phyloP scores from a whole-genome alignment of 768 basidiomycete species.

The Rhizopogon vesiculosus region DNA sequence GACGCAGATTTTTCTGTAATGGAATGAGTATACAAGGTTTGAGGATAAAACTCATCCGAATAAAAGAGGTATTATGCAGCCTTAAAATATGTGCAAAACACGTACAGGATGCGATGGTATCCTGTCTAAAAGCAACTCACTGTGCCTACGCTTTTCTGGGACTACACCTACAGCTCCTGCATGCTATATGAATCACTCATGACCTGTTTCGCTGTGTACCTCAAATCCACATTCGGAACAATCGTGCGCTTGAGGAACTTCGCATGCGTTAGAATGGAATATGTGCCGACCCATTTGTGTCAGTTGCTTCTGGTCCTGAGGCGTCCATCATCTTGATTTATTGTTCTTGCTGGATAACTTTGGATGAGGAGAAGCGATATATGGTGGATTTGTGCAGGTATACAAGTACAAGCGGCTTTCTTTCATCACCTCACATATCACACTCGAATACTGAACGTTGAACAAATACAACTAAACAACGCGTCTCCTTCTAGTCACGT shows the following conservation, averaged over 20 bases:
- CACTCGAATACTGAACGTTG: conserved; percentile 17
- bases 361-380: background rate
- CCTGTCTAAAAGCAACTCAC: conserved; percentile 26
- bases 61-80: too few relatives aligned
- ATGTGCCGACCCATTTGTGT: conserved; percentile 76
- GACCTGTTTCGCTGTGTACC: conserved; percentile 63
- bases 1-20: conserved; percentile 31
- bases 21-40: background rate
- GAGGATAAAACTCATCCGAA: background rate
- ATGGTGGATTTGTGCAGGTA: background rate
- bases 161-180: conserved; percentile 22
- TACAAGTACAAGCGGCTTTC: conserved; percentile 19
- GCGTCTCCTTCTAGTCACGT: conserved; percentile 13
- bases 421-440: background rate
- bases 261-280: conserved; percentile 56
- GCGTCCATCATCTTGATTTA: conserved; percentile 17
- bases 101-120: too few relatives aligned
- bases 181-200: conserved; percentile 64
- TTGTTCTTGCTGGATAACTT: background rate
- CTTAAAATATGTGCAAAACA: too few relatives aligned
- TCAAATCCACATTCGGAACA: conserved; percentile 73
- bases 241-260: conserved; percentile 73
- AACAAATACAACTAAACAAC: conserved; percentile 24
- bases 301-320: conserved; percentile 25
- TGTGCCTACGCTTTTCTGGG: conserved; percentile 25